Base-by-base conservation (phyloP, 768 basidiomycete genomes). In the Tricholoma flavovirens region DNA sequence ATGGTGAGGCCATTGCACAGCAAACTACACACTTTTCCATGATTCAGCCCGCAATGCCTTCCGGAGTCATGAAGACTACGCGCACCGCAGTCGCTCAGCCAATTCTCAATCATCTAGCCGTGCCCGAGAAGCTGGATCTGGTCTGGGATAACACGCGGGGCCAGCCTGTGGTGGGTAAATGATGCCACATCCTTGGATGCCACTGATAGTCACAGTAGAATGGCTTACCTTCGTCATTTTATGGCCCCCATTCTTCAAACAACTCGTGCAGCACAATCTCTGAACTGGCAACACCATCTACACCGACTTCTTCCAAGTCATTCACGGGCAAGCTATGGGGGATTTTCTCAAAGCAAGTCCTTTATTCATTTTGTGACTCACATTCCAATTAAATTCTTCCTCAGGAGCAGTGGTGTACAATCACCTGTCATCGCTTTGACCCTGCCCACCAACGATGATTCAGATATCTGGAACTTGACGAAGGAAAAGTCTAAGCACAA, bases 81-180 rank as follows among this genome's bases (percentile, higher is more conserved):
- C 10, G 14, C 36, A 50, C 17, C 22, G 24, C 14, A 29, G 24
- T 12, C 14, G 15, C 42, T 33, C 19, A 40, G 9, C 46, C 40
- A 40, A 48, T 56, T 33, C 26, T 56, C 19, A 51, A 60, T 12
- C 40, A 46, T 29, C 35, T 43, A 12, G 26, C 54, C 17, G 51
- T 57, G 15, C 35, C 60, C 22, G 56, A 43, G 35, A 51, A 40
- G 48, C 22, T 61, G 42, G 57, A 58, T 4, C 22, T 54, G 12
- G 42, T 61, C 17, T 54, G 55, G 57, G 55, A 61, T 43, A 48
- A 53, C 9, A 56, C 51, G 52, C 52, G 14, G 12, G 51, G 55
- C 24, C 54, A 46, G 29, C 46, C 52, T 15, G 54, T 29, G 42
- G 60, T 56, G 38, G 29, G 54, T 26, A 9, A 26, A 33, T 43